Conservation (phyloP, 371 early-diverging fungal genomes). For the Fennellomyces sp. region DNA sequence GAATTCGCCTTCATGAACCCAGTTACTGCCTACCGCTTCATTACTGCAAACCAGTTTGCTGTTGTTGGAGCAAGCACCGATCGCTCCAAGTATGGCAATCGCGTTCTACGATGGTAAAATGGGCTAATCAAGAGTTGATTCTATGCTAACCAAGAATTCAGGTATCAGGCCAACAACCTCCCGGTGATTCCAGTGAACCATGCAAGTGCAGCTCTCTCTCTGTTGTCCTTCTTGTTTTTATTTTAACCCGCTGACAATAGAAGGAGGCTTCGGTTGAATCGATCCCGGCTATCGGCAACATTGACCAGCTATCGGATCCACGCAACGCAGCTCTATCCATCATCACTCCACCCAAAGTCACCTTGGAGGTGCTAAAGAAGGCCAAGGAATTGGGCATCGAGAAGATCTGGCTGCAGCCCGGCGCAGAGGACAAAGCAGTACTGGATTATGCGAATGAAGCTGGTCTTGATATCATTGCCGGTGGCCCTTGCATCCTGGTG, state of each 20-base stretch:
- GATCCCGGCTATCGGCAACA: conserved; percentile 37
- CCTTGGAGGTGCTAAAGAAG: conserved; percentile 60
- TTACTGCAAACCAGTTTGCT: conserved; percentile 52
- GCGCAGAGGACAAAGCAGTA: conserved; percentile 64
- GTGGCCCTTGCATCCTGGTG: conserved; percentile 80
- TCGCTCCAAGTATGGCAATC: conserved; percentile 79
- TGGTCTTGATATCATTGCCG: conserved; percentile 62
- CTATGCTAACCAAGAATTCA: conserved; percentile 1
- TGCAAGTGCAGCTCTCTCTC: conserved; percentile 12
- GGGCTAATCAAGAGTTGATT: not conserved
- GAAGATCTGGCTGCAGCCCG: conserved; percentile 85
- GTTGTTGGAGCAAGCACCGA: conserved; percentile 80
- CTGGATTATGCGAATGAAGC: conserved; percentile 52
- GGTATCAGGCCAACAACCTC: conserved; percentile 43
- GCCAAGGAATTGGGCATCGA: conserved; percentile 67
- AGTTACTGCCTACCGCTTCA: conserved; percentile 26
- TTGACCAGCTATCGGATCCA: conserved; percentile 49
- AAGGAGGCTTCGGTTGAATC: conserved; percentile 56
- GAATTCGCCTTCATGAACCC: conserved; percentile 1
- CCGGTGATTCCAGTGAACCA: conserved; percentile 55
- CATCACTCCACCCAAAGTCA: conserved; percentile 81
- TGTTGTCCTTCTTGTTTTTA: not conserved
- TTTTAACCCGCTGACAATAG: conserved; percentile 17
- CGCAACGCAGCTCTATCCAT: conserved; percentile 62
- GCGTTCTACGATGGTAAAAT: conserved; percentile 71